Evolutionary conservation across 106 monocot species (phyloP), one percentile per base, ranked within the genome.

Genomic region (Cymbidium sinense): DNA sequence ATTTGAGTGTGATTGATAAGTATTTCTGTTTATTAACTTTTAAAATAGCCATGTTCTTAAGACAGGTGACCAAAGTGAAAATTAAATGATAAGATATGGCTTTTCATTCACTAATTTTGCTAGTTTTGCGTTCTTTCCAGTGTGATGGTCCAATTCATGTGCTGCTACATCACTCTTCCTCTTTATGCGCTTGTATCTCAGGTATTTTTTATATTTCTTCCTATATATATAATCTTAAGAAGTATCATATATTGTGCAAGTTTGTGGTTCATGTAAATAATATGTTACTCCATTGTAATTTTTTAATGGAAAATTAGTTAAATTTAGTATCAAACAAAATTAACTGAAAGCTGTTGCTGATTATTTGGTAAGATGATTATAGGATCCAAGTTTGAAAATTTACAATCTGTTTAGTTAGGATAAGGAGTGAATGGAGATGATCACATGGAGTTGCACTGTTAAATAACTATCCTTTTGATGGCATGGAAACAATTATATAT

Each of bases 121-220:
- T 44, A 19, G 18, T 33, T 9, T 58, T 76, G 51, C 18, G 51
- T 58, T 58, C 8, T 58, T 19, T 20, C 18, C 41, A 93, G 90
- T 18, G 82, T 83, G 2, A 82, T 36, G 20, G 88, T 86, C 35
- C 90, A 88, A 71, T 74, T 93, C 65, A 75, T 93, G 75, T 93
- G 93, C 81, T 88, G 93, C 77, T 90, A 93, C 58, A 80, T 90
- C 41, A 93, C 93, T 7, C 93, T 93, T 80, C 93, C 93, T 39
- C 90, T 93, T 51, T 93, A 93, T 80, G 93, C 93, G 2, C 90
- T 93, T 75, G 83, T 75, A 43, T 64, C 76, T 72, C 77, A 83
- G 72, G 61, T 83, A 72, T 58, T 33, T 17, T 28, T 41, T 83
- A 72, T 58, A 43, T 17, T 28, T 41, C 21, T 58, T 12, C 62